These are phyloP conservation scores for Microdochium bolleyi DNA, from an alignment of 2,329 filamentous ascomycete species.

Conservation along the genomic window DNA sequence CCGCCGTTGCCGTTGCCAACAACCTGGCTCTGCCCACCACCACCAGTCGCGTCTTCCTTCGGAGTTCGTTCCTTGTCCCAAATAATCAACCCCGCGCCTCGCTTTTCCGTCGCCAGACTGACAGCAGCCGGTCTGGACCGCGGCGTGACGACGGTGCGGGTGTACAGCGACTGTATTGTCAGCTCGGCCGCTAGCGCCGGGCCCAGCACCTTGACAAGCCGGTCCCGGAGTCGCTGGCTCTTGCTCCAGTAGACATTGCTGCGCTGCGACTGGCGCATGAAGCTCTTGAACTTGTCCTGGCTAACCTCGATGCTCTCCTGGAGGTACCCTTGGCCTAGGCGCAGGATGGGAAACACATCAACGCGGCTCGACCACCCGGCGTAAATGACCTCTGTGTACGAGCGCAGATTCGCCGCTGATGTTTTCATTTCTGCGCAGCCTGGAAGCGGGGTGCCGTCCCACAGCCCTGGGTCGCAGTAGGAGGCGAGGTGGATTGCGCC, in stretches of 20 bases:
- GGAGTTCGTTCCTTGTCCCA: not conserved
- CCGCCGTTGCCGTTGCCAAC: not conserved
- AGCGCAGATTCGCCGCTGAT: not conserved
- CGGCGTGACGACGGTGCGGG: not conserved
- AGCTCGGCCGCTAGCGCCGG: not conserved
- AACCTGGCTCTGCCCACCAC: not conserved
- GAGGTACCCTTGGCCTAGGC: not conserved
- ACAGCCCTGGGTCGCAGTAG: not conserved
- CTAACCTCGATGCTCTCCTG: not conserved
- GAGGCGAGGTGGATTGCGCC: not conserved
- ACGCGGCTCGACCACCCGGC: not conserved
- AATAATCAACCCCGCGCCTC: not conserved
- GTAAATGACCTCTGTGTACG: not conserved
- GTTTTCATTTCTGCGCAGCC: not conserved
- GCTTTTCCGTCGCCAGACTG: constrained; percentile 1
- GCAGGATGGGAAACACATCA: not conserved
- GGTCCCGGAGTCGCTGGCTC: not conserved
- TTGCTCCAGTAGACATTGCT: not conserved
- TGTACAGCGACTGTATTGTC: not conserved
- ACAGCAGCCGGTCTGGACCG: not conserved
- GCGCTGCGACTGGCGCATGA: not conserved
- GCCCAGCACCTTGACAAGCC: not conserved
- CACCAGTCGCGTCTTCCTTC: not conserved
- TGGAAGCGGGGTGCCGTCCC: not conserved
- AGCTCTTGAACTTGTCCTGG: not conserved